These are phyloP conservation scores for Brassica carinata DNA, from an alignment of 345 rosid species.

Conservation along the genomic window DNA sequence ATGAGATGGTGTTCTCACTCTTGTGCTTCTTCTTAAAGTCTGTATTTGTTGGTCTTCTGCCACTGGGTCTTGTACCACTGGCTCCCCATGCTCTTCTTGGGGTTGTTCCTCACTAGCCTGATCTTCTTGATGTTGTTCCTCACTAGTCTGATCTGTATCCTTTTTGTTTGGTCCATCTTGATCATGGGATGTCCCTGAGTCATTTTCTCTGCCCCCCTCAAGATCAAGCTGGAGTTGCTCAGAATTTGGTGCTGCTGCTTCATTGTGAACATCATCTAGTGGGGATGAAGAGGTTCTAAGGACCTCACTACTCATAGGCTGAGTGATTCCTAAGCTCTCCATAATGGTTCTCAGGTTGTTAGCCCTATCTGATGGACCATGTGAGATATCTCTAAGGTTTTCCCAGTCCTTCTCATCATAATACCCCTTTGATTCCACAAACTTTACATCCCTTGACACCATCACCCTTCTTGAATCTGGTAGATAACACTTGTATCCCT, in stretches of 20 bases:
- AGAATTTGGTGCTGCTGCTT: no score
- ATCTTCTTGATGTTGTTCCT: no score
- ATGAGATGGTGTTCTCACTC: neutral
- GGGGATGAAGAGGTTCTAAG: no score
- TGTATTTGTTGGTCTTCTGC: neutral
- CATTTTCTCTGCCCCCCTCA: no score
- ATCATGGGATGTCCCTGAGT: no score
- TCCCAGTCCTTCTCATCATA: neutral
- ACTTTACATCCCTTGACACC: neutral
- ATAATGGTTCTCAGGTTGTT: neutral
- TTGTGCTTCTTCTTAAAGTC: neutral
- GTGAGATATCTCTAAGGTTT: neutral
- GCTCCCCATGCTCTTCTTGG: no score
- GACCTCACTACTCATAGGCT: no score
- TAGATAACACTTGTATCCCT: neutral
- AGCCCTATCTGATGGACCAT: neutral
- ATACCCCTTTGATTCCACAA: neutral
- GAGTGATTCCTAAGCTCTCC: neutral
- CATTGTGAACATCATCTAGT: no score
- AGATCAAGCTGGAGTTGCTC: no score
- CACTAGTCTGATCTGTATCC: no score
- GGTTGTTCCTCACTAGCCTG: no score
- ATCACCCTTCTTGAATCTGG: neutral
- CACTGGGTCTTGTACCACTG: neutral
- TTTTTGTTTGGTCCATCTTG: no score